phyloP scores from a whole-genome alignment of 2,329 filamentous ascomycete genomes.

The Geosmithia putterillii region DNA sequence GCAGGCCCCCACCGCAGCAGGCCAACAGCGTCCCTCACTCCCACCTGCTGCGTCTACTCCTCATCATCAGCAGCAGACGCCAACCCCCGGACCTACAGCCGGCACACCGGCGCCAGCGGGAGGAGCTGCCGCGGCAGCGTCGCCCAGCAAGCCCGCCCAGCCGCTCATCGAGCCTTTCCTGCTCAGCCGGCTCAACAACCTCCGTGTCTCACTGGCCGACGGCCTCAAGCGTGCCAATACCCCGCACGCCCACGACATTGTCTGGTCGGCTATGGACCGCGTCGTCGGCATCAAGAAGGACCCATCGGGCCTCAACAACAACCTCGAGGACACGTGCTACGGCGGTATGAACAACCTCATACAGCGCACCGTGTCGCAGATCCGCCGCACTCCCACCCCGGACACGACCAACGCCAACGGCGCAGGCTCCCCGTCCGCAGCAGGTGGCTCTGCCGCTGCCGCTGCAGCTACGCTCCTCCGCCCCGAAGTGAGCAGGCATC shows the following conservation, averaged over 20 bases:
- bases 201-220: constrained; percentile 33
- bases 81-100: neutral
- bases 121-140: constrained; percentile 9
- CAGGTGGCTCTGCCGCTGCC: neutral
- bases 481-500: neutral
- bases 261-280: constrained; percentile 40
- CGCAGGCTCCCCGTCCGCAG: neutral
- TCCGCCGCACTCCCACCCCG: neutral
- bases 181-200: constrained; percentile 26
- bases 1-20: too few species aligned
- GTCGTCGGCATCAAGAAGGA: constrained; percentile 33
- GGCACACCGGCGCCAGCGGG: too few species aligned
- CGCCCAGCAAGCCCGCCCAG: constrained; percentile 12
- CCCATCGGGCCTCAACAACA: constrained; percentile 27
- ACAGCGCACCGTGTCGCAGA: neutral
- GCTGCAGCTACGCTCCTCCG: neutral
- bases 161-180: constrained; percentile 31
- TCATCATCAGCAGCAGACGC: constrained; percentile 18
- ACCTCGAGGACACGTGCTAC: constrained; percentile 30
- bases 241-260: constrained; percentile 30
- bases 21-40: neutral
- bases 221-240: constrained; percentile 29
- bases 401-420: neutral
- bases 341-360: constrained; percentile 1
- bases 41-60: neutral